These are phyloP conservation scores for Ustilago lituana DNA, from an alignment of 1,284 basidiomycete species.

Conservation along the genomic window DNA sequence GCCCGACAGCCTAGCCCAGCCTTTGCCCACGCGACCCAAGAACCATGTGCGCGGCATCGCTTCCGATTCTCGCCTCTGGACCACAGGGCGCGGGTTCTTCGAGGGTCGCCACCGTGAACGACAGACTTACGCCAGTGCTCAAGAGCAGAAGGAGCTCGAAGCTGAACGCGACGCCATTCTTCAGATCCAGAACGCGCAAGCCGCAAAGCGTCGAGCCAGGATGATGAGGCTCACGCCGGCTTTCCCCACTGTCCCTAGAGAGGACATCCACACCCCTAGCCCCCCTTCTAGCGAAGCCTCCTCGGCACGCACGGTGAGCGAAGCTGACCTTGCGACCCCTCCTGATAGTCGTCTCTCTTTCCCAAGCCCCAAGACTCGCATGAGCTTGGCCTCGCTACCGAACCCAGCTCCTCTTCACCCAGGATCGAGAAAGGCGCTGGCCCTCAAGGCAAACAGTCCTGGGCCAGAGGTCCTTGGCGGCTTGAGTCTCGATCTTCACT, in stretches of 20 bases:
- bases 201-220: constrained; percentile 50
- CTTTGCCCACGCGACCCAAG: constrained; percentile 39
- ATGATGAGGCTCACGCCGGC: constrained; percentile 59
- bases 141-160: constrained; percentile 35
- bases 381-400: constrained; percentile 11
- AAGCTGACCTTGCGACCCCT: constrained; percentile 29
- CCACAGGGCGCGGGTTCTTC: constrained; percentile 29
- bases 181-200: constrained; percentile 47
- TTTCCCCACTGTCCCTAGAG: constrained; percentile 13
- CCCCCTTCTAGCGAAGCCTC: constrained; percentile 42
- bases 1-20: constrained; percentile 14
- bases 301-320: constrained; percentile 33
- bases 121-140: constrained; percentile 22
- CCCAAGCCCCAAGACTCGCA: constrained; percentile 34
- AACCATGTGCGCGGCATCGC: constrained; percentile 46
- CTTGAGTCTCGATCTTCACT: constrained; percentile 59
- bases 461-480: constrained; percentile 49
- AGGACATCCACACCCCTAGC: constrained; percentile 35
- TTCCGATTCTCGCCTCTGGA: constrained; percentile 41
- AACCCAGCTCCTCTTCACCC: constrained; percentile 40
- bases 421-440: constrained; percentile 53
- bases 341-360: constrained; percentile 39
- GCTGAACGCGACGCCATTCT: constrained; percentile 37
- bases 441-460: constrained; percentile 48
- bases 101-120: constrained; percentile 39